Conservation (phyloP, 1,284 basidiomycete genomes). For the Phlebopus sp. region DNA sequence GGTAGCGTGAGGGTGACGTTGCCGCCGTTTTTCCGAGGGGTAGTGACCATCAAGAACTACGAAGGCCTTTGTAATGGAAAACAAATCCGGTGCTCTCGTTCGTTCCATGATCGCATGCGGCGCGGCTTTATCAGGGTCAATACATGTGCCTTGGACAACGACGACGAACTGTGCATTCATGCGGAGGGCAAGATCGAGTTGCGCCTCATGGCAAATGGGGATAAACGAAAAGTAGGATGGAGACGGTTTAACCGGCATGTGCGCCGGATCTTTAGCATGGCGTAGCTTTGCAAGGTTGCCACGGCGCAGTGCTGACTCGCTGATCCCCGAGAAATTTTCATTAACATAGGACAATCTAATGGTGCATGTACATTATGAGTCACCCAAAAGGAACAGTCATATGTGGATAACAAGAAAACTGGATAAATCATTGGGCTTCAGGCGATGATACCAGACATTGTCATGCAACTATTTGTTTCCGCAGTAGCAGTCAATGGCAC, state of each 20-base stretch:
- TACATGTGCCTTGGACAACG: constrained; percentile 19
- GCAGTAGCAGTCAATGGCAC: too few relatives aligned
- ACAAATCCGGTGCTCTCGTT: constrained; percentile 19
- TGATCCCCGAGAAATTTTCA: constrained; percentile 1
- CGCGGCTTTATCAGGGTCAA: constrained; percentile 22
- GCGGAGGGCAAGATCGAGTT: constrained; percentile 24
- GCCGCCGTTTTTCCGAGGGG: constrained; percentile 28
- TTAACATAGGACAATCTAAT: background rate
- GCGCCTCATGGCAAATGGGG: constrained; percentile 14
- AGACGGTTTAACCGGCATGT: constrained; percentile 26
- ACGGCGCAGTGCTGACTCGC: constrained; percentile 18
- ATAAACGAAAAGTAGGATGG: constrained; percentile 14
- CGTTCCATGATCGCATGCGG: constrained; percentile 25
- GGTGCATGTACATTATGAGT: background rate
- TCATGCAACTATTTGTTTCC: too few relatives aligned
- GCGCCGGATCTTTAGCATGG: constrained; percentile 25
- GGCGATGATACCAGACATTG: background rate
- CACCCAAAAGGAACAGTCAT: background rate
- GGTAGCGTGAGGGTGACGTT: constrained; percentile 29
- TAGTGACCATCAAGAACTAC: constrained; percentile 21
- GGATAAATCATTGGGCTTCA: too few relatives aligned
- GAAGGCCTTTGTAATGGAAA: constrained; percentile 11
- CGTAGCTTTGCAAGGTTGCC: constrained; percentile 1
- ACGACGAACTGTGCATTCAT: constrained; percentile 31
- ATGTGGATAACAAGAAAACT: too few relatives aligned